Percentiles rank a stretch among this genome's conserved stretches.
These are phyloP conservation scores for Stachybotrys chartarum DNA, from an alignment of 2,329 filamentous ascomycete genomes.

Conservation along the genomic window DNA sequence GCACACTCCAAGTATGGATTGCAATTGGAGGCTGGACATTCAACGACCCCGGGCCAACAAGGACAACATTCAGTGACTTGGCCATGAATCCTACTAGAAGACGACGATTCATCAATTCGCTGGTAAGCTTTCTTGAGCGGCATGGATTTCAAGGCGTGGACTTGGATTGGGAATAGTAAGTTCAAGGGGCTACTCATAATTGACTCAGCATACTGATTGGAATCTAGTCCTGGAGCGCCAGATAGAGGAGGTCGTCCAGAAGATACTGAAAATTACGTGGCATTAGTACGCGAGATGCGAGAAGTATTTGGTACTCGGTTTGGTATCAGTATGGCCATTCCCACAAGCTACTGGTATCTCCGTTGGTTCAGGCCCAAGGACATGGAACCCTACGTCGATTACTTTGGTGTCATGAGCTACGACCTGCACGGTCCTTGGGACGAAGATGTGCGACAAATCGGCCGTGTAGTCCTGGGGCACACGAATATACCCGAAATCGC, in stretches of 20 bases:
- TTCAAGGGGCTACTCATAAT: background rate
- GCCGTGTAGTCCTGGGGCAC: slow-evolving; percentile 15
- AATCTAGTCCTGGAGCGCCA: slow-evolving; percentile 17
- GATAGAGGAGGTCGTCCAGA: slow-evolving; percentile 24
- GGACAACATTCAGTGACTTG: slow-evolving; percentile 20
- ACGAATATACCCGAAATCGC: slow-evolving; percentile 25
- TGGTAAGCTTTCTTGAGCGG: slow-evolving; percentile 11
- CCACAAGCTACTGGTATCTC: slow-evolving; percentile 15
- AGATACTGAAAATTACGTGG: slow-evolving; percentile 25
- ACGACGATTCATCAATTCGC: slow-evolving; percentile 27
- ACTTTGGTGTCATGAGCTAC: slow-evolving; percentile 32
- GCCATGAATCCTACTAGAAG: slow-evolving; percentile 13
- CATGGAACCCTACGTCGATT: slow-evolving; percentile 14
- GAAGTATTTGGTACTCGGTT: background rate
- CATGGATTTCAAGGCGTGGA: slow-evolving; percentile 29
- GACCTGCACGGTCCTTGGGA: slow-evolving; percentile 30
- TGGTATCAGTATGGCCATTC: background rate
- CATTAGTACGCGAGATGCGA: slow-evolving; percentile 6
- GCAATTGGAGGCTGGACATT: slow-evolving; percentile 35
- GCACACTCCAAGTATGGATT: slow-evolving; percentile 26
- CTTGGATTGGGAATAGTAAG: slow-evolving; percentile 36
- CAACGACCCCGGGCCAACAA: slow-evolving; percentile 22
- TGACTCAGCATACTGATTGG: background rate
- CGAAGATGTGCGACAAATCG: slow-evolving; percentile 6
- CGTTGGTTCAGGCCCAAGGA: slow-evolving; percentile 2